Evolutionary conservation across 1,139 yeast genomes (phyloP).

Genomic region (Keqinozyma sinolaborantium): DNA sequence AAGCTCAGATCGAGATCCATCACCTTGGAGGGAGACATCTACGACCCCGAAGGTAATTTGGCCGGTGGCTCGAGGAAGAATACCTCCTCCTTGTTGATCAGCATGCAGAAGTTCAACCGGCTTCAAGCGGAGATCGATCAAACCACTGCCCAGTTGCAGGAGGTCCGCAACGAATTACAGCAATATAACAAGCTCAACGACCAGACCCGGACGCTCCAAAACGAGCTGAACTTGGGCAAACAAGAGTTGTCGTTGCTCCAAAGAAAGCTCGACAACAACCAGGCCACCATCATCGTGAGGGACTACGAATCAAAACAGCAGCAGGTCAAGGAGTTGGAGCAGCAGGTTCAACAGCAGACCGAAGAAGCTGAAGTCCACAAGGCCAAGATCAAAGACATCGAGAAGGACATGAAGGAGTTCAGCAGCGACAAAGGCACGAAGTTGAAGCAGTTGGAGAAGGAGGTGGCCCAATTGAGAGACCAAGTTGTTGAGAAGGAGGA

Average conservation of each 20-base stretch:
- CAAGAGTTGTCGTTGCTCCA: conserved; percentile 67
- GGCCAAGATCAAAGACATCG: conserved; percentile 53
- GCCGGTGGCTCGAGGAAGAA: conserved; percentile 89
- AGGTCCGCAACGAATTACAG: conserved; percentile 38
- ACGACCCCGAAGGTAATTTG: conserved; percentile 93
- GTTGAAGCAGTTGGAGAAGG: conserved; percentile 61
- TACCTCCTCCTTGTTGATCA: conserved; percentile 56
- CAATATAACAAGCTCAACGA: conserved; percentile 46
- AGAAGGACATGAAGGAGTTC: conserved; percentile 81
- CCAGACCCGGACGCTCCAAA: conserved; percentile 57
- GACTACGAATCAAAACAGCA: conserved; percentile 45
- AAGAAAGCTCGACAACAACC: conserved; percentile 57
- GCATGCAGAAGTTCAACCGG: conserved; percentile 67
- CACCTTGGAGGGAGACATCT: conserved; percentile 89
- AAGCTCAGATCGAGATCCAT: conserved; percentile 80
- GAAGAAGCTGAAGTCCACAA: conserved; percentile 20
- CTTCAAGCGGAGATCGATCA: conserved; percentile 36
- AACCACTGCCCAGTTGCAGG: conserved; percentile 36
- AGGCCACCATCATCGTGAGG: conserved; percentile 53
- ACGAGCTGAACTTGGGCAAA: conserved; percentile 58
- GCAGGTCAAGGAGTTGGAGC: conserved; percentile 47
- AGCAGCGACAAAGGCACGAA: conserved; percentile 77
- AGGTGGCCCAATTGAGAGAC: conserved; percentile 40
- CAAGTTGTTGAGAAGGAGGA: conserved; percentile 38
- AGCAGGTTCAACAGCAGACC: conserved; percentile 34